Conservation (phyloP, 306 rosid species). For the Dalbergia cultrata region DNA sequence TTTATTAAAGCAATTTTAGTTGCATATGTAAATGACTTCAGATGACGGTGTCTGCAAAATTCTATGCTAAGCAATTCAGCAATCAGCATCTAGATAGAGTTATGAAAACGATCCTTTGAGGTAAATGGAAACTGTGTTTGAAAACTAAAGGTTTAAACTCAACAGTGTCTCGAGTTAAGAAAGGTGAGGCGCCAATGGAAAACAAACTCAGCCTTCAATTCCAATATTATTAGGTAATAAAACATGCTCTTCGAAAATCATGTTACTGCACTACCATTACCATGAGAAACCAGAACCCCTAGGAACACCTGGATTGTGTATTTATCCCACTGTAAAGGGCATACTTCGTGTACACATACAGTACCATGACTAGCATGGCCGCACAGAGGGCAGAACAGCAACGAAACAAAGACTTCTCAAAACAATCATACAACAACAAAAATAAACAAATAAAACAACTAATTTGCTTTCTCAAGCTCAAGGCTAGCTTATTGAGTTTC, state of each 20-base stretch:
- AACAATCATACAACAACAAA: not conserved
- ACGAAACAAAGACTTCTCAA: not conserved
- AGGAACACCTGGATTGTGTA: too few species aligned
- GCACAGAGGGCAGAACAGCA: not conserved
- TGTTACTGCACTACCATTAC: too few species aligned
- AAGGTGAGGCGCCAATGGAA: not conserved
- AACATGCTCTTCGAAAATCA: too few species aligned
- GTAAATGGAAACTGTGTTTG: not conserved
- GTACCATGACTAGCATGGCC: not conserved
- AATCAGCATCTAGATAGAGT: not conserved
- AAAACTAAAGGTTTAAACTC: not conserved
- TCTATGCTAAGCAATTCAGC: not conserved
- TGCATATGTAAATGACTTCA: too few species aligned
- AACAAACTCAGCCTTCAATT: not conserved
- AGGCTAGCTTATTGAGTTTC: not conserved
- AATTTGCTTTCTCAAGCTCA: constrained; percentile 20
- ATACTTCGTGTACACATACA: too few species aligned
- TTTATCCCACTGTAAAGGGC: too few species aligned
- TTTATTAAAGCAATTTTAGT: too few species aligned
- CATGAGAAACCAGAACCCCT: too few species aligned
- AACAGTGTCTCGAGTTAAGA: not conserved
- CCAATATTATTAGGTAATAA: too few species aligned
- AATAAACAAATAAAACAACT: not conserved
- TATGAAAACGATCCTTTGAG: not conserved
- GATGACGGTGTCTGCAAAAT: constrained; percentile 3